A percentile compares a stretch with the other conserved stretches of the same genome.
phyloP scores from a whole-genome alignment of 2,329 filamentous ascomycete genomes.

The Cladosporium velox region DNA sequence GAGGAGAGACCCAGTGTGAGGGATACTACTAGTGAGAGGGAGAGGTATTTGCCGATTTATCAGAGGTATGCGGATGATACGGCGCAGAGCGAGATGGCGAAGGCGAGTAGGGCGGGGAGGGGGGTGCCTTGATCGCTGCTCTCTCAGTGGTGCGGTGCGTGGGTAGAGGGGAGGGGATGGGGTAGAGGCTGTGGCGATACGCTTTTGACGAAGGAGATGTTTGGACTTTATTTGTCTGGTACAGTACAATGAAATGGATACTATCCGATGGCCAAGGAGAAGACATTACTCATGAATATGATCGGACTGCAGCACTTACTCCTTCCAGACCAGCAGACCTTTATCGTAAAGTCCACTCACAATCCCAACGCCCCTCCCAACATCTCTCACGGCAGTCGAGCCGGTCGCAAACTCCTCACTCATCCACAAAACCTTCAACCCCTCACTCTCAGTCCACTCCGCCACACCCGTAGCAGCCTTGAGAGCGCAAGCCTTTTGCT shows the following conservation, averaged over 20 bases:
- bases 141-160: not conserved
- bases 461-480: conserved; percentile 41
- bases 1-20: conserved; percentile 62
- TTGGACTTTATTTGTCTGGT: no score
- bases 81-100: conserved; percentile 51
- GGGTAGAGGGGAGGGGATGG: no score
- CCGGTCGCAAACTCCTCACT: conserved; percentile 41
- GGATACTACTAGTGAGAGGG: conserved; percentile 67
- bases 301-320: not conserved
- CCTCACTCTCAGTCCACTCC: conserved; percentile 42
- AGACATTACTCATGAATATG: no score
- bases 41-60: conserved; percentile 70
- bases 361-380: conserved; percentile 38
- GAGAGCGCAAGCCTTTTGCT: conserved; percentile 30
- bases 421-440: conserved; percentile 41
- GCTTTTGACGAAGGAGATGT: no score
- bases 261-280: no score
- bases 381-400: conserved; percentile 43
- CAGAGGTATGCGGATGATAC: conserved; percentile 50
- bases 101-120: conserved; percentile 58
- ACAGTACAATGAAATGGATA: no score
- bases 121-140: conserved; percentile 56
- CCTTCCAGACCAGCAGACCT: conserved; percentile 42
- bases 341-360: conserved; percentile 45
- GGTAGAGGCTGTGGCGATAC: no score